Percentiles rank a stretch among this genome's conserved stretches.
Conservation (phyloP, 2,329 filamentous ascomycete species). For the Pseudogymnoascus sp. region DNA sequence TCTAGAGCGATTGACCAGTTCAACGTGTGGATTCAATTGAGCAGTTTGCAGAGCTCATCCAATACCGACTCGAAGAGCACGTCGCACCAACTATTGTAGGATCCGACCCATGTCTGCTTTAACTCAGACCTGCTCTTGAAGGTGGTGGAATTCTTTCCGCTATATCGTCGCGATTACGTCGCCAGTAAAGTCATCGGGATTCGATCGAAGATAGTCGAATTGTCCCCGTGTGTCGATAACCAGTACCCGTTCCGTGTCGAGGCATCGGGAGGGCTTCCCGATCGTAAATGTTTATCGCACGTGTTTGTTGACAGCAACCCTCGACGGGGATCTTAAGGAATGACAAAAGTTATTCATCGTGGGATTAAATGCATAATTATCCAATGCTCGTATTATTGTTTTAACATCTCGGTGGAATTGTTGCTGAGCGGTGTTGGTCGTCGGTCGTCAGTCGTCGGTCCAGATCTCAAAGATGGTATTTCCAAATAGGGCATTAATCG, state of each 20-base stretch:
- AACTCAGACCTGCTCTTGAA: no score
- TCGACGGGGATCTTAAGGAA: background rate
- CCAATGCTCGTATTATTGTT: background rate
- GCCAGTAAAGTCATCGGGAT: background rate
- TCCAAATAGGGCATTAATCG: background rate
- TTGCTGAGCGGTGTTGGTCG: no score
- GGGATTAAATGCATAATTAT: background rate
- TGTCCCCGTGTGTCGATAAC: background rate
- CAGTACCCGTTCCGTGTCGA: background rate
- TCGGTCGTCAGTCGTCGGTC: no score
- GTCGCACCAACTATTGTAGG: no score
- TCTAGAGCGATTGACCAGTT: background rate
- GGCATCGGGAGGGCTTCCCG: background rate
- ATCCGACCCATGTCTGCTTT: no score
- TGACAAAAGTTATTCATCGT: background rate
- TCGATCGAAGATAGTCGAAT: background rate
- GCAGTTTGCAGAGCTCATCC: background rate
- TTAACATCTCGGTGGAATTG: background rate
- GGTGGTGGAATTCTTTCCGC: background rate
- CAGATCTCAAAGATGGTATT: background rate
- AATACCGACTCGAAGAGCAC: background rate
- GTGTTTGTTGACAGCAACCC: background rate
- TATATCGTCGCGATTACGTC: background rate
- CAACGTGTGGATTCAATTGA: background rate
- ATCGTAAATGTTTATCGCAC: background rate